Evolutionary conservation across 495 filamentous ascomycete species (phyloP), one percentile per base, ranked within the genome.

Genomic region (Podospora conica): DNA sequence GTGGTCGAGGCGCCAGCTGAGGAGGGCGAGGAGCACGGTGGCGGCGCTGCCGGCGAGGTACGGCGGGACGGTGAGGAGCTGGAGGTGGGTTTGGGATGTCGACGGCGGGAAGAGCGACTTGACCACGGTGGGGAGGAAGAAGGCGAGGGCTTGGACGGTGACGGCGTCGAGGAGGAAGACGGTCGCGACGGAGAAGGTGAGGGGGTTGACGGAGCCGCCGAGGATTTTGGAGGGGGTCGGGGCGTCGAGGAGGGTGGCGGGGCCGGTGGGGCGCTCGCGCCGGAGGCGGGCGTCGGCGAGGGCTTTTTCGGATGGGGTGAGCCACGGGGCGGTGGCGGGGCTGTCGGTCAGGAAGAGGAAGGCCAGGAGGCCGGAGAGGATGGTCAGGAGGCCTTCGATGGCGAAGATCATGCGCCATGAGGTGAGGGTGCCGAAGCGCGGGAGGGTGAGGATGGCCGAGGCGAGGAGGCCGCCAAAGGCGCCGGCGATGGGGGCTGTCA

Each of bases 151-250:
- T 33, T 65, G 64, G 18, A 65, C 64, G 21, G 57, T 60, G 18
- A 65, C 60, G 29, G 55, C 58, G 23, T 65, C 57, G 11, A 65
- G 33, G 18, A 65, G 28, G 29, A 65, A 65, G n/a, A 53, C n/a
- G 10, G 60, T 15, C 3, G 27, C 57, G 2, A 53, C 27, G 24
- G 31, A n/a, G 1, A 28, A 0, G 6, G 57, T 60, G 18, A 65
- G 11, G 31, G 64, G 64, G 33, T 60, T 65, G 22, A 33, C 21
- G 6, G 57, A 28, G n/a, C 64, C 64, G 21, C 21, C 31, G 59
- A 77, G 74, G 4, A 89, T 79, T 18, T 87, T 87, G 1, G 70
- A 72, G 77, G 82, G 82, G 31, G 80, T 75, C 65, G 88, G 86
- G 40, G 76, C 77, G 71, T 91, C 89, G 22, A 86, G 55, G 12